These are phyloP conservation scores for Suillus clintonianus DNA, from an alignment of 768 basidiomycete species.

Conservation along the genomic window DNA sequence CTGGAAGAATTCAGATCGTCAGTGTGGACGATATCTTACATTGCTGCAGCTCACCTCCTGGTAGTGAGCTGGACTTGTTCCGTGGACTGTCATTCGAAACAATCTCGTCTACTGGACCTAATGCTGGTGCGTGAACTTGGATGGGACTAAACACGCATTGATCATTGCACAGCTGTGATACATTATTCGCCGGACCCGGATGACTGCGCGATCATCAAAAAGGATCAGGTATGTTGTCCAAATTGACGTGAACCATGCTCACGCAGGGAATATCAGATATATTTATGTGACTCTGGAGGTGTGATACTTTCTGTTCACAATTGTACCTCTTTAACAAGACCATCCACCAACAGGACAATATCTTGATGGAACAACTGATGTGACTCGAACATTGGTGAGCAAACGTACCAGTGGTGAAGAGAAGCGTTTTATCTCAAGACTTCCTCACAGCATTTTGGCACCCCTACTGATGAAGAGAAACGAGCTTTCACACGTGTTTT, in stretches of 20 bases:
- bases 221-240: constrained; percentile 57
- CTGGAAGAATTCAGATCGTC: constrained; percentile 83
- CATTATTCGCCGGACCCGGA: constrained; percentile 84
- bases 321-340: not conserved
- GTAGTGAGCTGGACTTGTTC: constrained; percentile 76
- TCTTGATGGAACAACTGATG: constrained; percentile 93
- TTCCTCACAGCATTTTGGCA: constrained; percentile 78
- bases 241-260: not conserved
- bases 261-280: constrained; percentile 52
- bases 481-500: constrained; percentile 89
- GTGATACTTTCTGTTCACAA: constrained; percentile 6
- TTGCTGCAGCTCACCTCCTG: not conserved
- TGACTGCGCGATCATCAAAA: constrained; percentile 72
- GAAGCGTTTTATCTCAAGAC: not conserved
- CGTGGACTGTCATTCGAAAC: constrained; percentile 89
- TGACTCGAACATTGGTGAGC: constrained; percentile 83
- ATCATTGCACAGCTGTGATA: constrained; percentile 68
- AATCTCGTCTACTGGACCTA: constrained; percentile 91
- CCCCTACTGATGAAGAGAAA: constrained; percentile 78
- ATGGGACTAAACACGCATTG: not conserved
- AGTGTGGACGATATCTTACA: constrained; percentile 28
- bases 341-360: constrained; percentile 60
- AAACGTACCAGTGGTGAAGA: not conserved
- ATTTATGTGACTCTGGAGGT: constrained; percentile 90
- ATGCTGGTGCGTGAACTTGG: constrained; percentile 64